A percentile compares a stretch with the other conserved stretches of the same genome.
phyloP scores from a whole-genome alignment of 163 green algal genomes.

The Scenedesmus sp. region DNA sequence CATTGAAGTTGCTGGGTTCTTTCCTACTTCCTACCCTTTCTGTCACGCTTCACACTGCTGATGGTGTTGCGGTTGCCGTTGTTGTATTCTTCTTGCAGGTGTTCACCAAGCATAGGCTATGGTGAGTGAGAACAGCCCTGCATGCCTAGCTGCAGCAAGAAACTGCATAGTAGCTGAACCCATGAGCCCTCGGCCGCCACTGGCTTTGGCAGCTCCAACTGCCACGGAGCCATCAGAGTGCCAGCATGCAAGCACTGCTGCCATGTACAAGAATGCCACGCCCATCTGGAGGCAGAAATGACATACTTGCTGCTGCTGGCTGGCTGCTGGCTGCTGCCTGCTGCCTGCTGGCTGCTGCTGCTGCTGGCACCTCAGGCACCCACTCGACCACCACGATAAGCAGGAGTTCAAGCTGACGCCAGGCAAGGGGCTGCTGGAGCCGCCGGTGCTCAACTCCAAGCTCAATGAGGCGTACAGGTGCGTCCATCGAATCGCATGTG shows the following conservation, averaged over 20 bases:
- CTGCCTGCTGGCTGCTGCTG: neutral
- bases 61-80: neutral
- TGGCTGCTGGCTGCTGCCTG: too few species aligned
- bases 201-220: too few species aligned
- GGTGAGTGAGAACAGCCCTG: neutral
- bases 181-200: too few species aligned
- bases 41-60: neutral
- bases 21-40: neutral
- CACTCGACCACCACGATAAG: slow-evolving; percentile 20
- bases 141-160: neutral
- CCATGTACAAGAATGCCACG: too few species aligned
- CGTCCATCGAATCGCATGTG: neutral
- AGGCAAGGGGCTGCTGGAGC: slow-evolving; percentile 12
- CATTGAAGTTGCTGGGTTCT: too few species aligned
- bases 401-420: slow-evolving; percentile 28
- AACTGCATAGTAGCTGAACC: too few species aligned
- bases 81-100: neutral
- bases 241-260: too few species aligned
- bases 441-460: slow-evolving; percentile 1
- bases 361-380: slow-evolving; percentile 7
- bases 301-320: neutral
- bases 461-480: slow-evolving; percentile 36
- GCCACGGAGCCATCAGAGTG: too few species aligned
- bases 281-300: neutral
- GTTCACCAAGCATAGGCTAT: slow-evolving; percentile 17